These are phyloP conservation scores for Mentha longifolia DNA, from an alignment of 257 asterid species.

Conservation along the genomic window DNA sequence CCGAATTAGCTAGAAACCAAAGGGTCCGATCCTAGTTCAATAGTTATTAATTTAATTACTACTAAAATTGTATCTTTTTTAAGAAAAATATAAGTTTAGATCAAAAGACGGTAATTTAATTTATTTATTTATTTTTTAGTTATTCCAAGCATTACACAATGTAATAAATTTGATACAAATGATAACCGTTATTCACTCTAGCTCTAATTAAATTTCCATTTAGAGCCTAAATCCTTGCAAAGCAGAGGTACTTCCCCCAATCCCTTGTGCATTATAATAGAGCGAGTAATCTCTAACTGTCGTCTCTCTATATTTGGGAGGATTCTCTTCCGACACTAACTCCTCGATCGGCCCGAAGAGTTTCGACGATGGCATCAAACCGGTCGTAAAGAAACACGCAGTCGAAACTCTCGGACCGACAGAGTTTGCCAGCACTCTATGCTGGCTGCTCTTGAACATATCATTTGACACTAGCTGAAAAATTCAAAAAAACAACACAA, in stretches of 20 bases:
- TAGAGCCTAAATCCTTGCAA: constrained; percentile 48
- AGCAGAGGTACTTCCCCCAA: constrained; percentile 48
- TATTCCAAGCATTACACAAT: not conserved
- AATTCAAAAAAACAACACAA: not conserved
- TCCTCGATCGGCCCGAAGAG: constrained; percentile 58
- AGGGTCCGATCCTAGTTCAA: too few relatives aligned
- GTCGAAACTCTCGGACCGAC: constrained; percentile 55
- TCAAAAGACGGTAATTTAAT: too few relatives aligned
- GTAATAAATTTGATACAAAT: not conserved
- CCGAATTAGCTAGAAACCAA: too few relatives aligned
- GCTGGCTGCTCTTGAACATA: constrained; percentile 52
- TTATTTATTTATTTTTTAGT: too few relatives aligned
- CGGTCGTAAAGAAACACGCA: constrained; percentile 58
- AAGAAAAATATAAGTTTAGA: too few relatives aligned
- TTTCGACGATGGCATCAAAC: constrained; percentile 45
- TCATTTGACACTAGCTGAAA: constrained; percentile 58
- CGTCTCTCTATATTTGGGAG: constrained; percentile 47
- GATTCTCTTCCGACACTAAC: constrained; percentile 47
- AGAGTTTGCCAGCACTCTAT: constrained; percentile 49
- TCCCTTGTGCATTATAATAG: constrained; percentile 50
- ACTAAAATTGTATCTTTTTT: too few relatives aligned
- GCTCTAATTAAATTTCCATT: not conserved
- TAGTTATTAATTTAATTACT: too few relatives aligned
- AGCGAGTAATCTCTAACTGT: constrained; percentile 54
- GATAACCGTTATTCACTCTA: not conserved